phyloP scores from a whole-genome alignment of 495 filamentous ascomycete genomes.

The Geoglossum glabrum region DNA sequence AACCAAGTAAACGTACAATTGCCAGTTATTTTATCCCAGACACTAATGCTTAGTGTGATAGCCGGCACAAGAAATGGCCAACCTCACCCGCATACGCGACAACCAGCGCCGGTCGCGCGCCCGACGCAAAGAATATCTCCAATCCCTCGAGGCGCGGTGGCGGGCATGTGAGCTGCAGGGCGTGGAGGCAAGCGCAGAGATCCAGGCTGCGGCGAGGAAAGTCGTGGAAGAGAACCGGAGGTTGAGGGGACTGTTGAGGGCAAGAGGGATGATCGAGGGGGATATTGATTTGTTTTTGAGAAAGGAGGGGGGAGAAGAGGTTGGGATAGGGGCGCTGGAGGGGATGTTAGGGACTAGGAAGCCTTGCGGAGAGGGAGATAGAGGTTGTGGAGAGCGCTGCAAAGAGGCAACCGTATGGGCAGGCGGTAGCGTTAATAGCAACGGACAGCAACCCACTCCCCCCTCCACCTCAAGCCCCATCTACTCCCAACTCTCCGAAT shows the following conservation, averaged over 20 bases:
- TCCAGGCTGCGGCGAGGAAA: slow-evolving; percentile 40
- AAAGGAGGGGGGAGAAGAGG: not conserved
- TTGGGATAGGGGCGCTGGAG: slow-evolving; percentile 2
- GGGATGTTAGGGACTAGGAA: slow-evolving; percentile 11
- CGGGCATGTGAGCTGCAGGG: slow-evolving; percentile 36
- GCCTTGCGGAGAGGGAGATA: slow-evolving; percentile 9
- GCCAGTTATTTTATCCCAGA: too few species aligned
- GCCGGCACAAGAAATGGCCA: slow-evolving; percentile 19
- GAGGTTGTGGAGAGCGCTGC: not conserved
- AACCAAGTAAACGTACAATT: too few species aligned
- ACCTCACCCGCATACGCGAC: slow-evolving; percentile 42
- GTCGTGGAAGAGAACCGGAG: slow-evolving; percentile 44
- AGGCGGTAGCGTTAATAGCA: not conserved
- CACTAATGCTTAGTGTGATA: too few species aligned
- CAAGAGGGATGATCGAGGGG: slow-evolving; percentile 21
- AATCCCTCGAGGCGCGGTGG: slow-evolving; percentile 45
- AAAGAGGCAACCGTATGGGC: too few species aligned
- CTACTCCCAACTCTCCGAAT: too few species aligned
- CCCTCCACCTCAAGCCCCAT: too few species aligned
- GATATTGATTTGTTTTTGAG: slow-evolving; percentile 20
- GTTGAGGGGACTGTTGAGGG: slow-evolving; percentile 28
- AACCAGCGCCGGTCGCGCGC: slow-evolving; percentile 69
- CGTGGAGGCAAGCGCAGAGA: slow-evolving; percentile 34
- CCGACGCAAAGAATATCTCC: slow-evolving; percentile 52
- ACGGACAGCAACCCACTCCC: not conserved